phyloP scores from a whole-genome alignment of 768 basidiomycete species.

The Pilatotrama ljubarskyi region DNA sequence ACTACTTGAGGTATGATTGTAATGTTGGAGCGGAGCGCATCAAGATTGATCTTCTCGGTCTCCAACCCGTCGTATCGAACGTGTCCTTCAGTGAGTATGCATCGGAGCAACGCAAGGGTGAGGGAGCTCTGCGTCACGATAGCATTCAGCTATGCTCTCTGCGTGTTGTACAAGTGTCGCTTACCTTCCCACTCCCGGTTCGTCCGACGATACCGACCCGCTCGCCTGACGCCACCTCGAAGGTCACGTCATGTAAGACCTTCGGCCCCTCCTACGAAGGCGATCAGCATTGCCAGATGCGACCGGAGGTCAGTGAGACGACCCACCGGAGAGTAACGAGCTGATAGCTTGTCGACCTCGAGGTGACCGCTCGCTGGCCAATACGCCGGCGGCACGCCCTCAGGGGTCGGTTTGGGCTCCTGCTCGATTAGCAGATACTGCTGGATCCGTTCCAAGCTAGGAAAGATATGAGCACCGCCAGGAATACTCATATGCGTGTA shows the following conservation, averaged over 20 bases:
- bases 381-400: constrained; percentile 54
- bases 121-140: constrained; percentile 43
- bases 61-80: constrained; percentile 51
- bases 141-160: constrained; percentile 8
- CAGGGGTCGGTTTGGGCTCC: constrained; percentile 36
- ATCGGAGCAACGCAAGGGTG: constrained; percentile 53
- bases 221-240: constrained; percentile 52
- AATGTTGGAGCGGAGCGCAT: constrained; percentile 50
- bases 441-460: constrained; percentile 49
- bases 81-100: constrained; percentile 49
- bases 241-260: constrained; percentile 49
- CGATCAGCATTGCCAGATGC: constrained; percentile 13
- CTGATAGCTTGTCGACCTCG: constrained; percentile 49
- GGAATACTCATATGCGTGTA: not conserved
- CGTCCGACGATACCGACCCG: constrained; percentile 53
- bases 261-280: constrained; percentile 42
- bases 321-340: constrained; percentile 40
- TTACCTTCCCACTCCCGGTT: constrained; percentile 53
- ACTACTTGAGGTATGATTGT: constrained; percentile 62
- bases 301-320: not conserved
- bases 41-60: constrained; percentile 48
- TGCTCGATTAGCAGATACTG: constrained; percentile 58
- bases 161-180: not conserved
- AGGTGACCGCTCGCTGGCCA: constrained; percentile 62
- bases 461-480: too few relatives aligned